Percentiles rank a stretch among this genome's conserved stretches.
phyloP scores from a whole-genome alignment of 106 monocot species.

The Dioscorea zingiberensis region DNA sequence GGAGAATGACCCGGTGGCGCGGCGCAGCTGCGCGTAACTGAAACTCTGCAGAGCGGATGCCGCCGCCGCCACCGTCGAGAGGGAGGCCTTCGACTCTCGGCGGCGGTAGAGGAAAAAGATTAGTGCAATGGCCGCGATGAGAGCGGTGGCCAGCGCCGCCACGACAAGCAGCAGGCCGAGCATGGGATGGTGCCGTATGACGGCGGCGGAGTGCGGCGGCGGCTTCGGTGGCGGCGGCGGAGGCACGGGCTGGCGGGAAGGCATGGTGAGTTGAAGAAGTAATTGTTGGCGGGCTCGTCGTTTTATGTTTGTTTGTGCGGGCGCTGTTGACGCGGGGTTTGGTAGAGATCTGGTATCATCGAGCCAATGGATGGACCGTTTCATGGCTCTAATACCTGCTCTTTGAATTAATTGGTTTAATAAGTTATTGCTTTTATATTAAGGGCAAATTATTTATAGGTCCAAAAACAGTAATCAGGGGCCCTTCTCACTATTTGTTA shows the following conservation, averaged over 20 bases:
- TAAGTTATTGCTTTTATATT: too few species aligned
- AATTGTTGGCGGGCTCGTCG: too few species aligned
- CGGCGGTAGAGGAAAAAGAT: constrained; percentile 17
- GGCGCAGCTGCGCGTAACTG: constrained; percentile 47
- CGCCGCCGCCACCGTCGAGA: neutral
- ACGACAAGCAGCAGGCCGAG: neutral
- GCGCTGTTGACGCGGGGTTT: too few species aligned
- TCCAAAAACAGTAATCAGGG: too few species aligned
- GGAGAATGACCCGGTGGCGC: constrained; percentile 48
- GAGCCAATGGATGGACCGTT: too few species aligned
- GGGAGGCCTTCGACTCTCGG: constrained; percentile 1
- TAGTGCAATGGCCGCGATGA: neutral
- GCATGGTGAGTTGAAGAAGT: too few species aligned
- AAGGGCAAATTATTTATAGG: too few species aligned
- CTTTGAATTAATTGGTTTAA: too few species aligned
- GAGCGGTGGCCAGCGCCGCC: neutral
- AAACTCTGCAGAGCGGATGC: constrained; percentile 31
- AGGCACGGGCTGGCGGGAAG: constrained; percentile 5
- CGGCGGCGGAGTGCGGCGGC: neutral
- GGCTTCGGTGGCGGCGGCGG: constrained; percentile 2
- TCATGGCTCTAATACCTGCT: too few species aligned
- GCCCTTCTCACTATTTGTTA: too few species aligned
- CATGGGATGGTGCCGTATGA: neutral
- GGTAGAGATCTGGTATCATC: too few species aligned
- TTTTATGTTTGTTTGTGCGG: too few species aligned